Conservation (phyloP, 192 early-diverging fungal genomes). For the Rhizophagus prolifer region DNA sequence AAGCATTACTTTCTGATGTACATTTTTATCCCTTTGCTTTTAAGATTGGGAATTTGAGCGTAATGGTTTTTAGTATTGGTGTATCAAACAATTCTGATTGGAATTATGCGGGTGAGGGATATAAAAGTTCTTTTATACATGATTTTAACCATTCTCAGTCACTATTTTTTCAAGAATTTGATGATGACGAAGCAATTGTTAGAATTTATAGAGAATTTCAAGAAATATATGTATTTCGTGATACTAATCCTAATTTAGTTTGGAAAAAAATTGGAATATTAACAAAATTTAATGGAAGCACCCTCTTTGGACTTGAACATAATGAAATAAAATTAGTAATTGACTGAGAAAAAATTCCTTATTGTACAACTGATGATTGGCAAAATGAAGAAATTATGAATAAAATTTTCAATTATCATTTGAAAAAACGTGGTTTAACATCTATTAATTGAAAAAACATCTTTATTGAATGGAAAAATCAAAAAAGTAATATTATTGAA, state of each 20-base stretch:
- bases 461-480: neutral
- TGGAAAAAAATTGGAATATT: conserved; percentile 8
- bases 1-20: no score
- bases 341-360: neutral
- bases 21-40: no score
- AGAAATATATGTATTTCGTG: neutral
- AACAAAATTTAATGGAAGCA: neutral
- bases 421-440: neutral
- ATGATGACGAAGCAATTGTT: no score
- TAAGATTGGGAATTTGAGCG: no score
- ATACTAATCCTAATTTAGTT: neutral
- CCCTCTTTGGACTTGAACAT: neutral
- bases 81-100: no score
- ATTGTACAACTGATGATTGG: neutral
- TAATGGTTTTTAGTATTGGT: no score
- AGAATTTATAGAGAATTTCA: neutral
- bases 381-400: neutral
- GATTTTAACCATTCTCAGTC: no score
- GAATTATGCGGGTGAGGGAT: no score
- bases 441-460: neutral
- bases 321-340: neutral
- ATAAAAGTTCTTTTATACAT: no score
- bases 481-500: neutral
- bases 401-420: neutral
- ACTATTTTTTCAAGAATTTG: no score